A percentile compares a stretch with the other conserved stretches of the same genome.
These are phyloP conservation scores for Fusarium haematococcum DNA, from an alignment of 2,329 filamentous ascomycete genomes.

Conservation along the genomic window DNA sequence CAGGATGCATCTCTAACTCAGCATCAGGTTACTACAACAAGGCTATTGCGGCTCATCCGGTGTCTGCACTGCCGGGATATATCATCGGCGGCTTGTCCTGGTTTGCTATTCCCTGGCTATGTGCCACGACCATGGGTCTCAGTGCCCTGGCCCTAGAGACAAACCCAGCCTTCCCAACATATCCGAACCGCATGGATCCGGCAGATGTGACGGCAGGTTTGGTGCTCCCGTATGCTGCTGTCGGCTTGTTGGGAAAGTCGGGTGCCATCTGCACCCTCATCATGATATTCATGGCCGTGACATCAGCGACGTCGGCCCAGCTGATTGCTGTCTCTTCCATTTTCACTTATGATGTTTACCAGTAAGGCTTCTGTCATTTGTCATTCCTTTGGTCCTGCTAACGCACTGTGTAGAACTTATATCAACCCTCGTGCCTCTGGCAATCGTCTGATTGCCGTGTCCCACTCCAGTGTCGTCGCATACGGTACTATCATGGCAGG, in stretches of 20 bases:
- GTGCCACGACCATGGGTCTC: conserved; percentile 89
- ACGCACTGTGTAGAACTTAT: conserved; percentile 29
- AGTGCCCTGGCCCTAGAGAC: conserved; percentile 81
- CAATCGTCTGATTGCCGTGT: conserved; percentile 82
- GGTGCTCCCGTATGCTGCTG: conserved; percentile 86
- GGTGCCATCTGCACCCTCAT: conserved; percentile 40
- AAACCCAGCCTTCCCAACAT: conserved; percentile 48
- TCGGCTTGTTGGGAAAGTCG: conserved; percentile 74
- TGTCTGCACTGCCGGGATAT: conserved; percentile 89
- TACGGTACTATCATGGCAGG: conserved; percentile 83
- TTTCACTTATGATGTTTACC: conserved; percentile 53
- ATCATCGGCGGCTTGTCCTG: conserved; percentile 87
- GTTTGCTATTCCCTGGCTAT: conserved; percentile 94
- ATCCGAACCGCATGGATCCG: conserved; percentile 59
- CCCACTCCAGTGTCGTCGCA: conserved; percentile 74
- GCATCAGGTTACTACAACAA: conserved; percentile 85
- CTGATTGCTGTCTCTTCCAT: conserved; percentile 87
- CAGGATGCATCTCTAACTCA: neutral
- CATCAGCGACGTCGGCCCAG: conserved; percentile 82
- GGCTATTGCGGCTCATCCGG: conserved; percentile 87
- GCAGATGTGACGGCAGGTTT: conserved; percentile 84
- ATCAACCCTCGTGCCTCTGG: conserved; percentile 83
- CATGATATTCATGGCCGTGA: conserved; percentile 70
- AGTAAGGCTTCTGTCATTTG: neutral
- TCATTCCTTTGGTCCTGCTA: neutral